These are phyloP conservation scores for Malus sieversii DNA, from an alignment of 306 rosid species.

Conservation along the genomic window DNA sequence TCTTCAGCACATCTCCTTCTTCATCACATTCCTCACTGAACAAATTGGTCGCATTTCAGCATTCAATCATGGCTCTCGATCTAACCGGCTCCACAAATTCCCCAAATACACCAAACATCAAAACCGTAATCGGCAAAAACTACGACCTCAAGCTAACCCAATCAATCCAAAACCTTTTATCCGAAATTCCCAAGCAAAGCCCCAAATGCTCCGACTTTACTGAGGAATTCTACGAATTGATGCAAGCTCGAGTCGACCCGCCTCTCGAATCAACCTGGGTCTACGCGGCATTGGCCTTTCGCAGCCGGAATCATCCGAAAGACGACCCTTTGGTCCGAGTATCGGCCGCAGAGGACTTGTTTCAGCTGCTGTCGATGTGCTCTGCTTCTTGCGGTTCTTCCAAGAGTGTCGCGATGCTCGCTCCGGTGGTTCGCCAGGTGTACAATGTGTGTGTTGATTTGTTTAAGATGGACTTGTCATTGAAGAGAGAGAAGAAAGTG, in stretches of 20 bases:
- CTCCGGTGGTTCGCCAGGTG: conserved; percentile 45
- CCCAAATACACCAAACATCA: background rate
- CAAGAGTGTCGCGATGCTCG: conserved; percentile 53
- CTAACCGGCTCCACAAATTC: conserved; percentile 20
- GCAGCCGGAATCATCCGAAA: conserved; percentile 21
- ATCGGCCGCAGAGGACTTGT: conserved; percentile 35
- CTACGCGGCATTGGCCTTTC: conserved; percentile 47
- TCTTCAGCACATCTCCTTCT: background rate
- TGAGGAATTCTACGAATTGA: conserved; percentile 33
- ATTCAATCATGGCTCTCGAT: conserved; percentile 18
- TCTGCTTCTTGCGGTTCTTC: conserved; percentile 42
- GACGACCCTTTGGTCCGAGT: conserved; percentile 49
- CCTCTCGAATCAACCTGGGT: conserved; percentile 69
- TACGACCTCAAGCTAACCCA: conserved; percentile 37
- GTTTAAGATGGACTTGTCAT: conserved; percentile 34
- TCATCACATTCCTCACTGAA: background rate
- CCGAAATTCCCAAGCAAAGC: conserved; percentile 32
- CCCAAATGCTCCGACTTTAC: conserved; percentile 19
- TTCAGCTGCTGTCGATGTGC: conserved; percentile 42
- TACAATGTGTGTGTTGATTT: conserved; percentile 31
- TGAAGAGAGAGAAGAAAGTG: conserved; percentile 54
- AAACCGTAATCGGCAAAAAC: conserved; percentile 30
- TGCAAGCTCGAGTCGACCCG: conserved; percentile 55
- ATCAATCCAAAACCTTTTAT: conserved; percentile 35
- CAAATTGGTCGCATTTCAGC: background rate